Percentiles rank a stretch among this genome's conserved stretches.
phyloP scores from a whole-genome alignment of 129 eudicot species.

The Centaurea solstitialis region DNA sequence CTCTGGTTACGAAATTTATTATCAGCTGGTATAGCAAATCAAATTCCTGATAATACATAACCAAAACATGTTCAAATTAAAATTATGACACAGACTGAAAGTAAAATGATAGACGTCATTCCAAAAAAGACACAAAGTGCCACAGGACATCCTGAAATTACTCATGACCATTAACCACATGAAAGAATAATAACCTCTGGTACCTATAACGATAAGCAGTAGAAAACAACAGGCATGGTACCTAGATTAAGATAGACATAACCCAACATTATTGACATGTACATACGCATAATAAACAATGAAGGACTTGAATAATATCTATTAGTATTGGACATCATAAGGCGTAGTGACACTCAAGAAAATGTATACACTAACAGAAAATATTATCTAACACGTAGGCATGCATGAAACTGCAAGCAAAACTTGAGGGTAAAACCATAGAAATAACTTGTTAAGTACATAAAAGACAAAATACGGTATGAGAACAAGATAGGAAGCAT shows the following conservation, averaged over 20 bases:
- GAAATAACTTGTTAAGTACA: background rate
- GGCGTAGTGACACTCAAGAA: background rate
- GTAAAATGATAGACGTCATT: background rate
- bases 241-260: background rate
- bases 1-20: background rate
- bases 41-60: background rate
- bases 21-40: background rate
- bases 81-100: background rate
- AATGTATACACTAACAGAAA: too few relatives aligned
- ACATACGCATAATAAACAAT: too few relatives aligned
- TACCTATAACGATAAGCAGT: background rate
- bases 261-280: background rate
- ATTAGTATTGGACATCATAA: too few relatives aligned
- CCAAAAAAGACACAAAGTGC: background rate
- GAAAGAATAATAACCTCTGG: background rate
- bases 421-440: background rate
- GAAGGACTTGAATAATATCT: background rate
- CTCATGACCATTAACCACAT: background rate
- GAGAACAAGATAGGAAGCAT: background rate
- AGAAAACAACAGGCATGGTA: background rate
- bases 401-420: conserved; percentile 8
- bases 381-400: background rate
- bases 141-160: background rate
- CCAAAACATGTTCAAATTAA: background rate
- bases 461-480: conserved; percentile 4